Evolutionary conservation across 306 rosid genomes (phyloP), one percentile per base, ranked within the genome.

Genomic region (Trifolium pratense): DNA sequence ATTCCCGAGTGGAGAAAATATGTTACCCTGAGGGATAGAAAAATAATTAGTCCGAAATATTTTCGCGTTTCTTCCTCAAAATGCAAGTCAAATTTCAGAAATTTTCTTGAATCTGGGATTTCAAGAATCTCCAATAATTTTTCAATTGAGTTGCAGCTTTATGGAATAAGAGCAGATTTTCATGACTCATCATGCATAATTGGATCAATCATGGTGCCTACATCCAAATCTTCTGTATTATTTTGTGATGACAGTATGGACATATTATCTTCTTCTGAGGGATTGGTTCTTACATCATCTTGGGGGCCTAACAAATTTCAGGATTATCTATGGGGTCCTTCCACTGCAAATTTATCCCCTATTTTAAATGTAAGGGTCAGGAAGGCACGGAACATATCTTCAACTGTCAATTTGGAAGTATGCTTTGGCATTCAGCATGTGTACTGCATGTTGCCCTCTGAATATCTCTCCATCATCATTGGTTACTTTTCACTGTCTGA

Each of bases 281-380:
- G 98, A 51, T 84, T 91, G 83, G 77, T 76, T 68, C 86, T 91
- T 71, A 78, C 90, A 13, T 89, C 98, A 56, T 84, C 90, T 23
- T 93, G 90, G 90, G 91, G 90, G 75, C 75, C 86, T 12, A 69
- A 36, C 6, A 84, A 81, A 71, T 85, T 83, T 39, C 83, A 66
- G 26, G 92, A 93, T 66, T 81, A 86, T 80, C 73, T 93, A 16
- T 93, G 97, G 98, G 98, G 98, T 62, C 91, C 98, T 31, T 80
- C 89, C 37, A 68, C 84, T 29, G 75, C 79, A 21, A 72, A 84
- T 84, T 70, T 93, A 46, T 89, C 97, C 66, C 94, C 98, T 32
- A 82, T 93, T 81, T 67, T 93, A 73, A 93, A 93, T 76, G 52
- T 93, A 12, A 89, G 97, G 25, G 80, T 91, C 63, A 84, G 83